Evolutionary conservation across 805 yeast species (phyloP).

Genomic region (Hanseniaspora nectarophila): DNA sequence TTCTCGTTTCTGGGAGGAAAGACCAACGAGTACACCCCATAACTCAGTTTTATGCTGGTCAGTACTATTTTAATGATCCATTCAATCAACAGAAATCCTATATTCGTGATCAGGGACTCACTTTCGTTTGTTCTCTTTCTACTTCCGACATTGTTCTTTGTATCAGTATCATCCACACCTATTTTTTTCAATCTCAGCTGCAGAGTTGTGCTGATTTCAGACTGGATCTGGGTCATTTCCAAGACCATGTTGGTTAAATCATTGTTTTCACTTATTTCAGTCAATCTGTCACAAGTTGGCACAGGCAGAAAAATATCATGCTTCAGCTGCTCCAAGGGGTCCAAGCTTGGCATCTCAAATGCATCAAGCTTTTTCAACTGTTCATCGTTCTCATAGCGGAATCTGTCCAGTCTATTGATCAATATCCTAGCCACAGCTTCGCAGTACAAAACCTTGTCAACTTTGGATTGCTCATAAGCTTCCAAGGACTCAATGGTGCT

Average conservation of each 20-base stretch:
- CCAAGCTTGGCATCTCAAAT: not conserved
- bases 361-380: not conserved
- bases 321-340: not conserved
- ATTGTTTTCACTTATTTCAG: slow-evolving; percentile 5
- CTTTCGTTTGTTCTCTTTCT: not conserved
- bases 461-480: not conserved
- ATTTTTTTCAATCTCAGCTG: slow-evolving; percentile 40
- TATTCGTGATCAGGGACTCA: slow-evolving; percentile 5
- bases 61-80: slow-evolving; percentile 22
- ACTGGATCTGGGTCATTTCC: slow-evolving; percentile 32
- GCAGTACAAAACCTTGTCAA: not conserved
- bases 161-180: not conserved
- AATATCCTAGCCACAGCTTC: not conserved
- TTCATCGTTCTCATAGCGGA: not conserved
- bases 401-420: not conserved
- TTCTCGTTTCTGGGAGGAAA: slow-evolving; percentile 2
- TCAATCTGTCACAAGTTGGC: not conserved
- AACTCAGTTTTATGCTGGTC: slow-evolving; percentile 27
- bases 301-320: not conserved
- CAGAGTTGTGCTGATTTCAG: slow-evolving; percentile 62
- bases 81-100: slow-evolving; percentile 21
- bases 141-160: not conserved
- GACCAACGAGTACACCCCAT: slow-evolving; percentile 18
- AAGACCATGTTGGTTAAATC: slow-evolving; percentile 2
- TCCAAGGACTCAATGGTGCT: not conserved